Base-by-base conservation (phyloP, 1,284 basidiomycete species). In the Sporisorium exsertum region DNA sequence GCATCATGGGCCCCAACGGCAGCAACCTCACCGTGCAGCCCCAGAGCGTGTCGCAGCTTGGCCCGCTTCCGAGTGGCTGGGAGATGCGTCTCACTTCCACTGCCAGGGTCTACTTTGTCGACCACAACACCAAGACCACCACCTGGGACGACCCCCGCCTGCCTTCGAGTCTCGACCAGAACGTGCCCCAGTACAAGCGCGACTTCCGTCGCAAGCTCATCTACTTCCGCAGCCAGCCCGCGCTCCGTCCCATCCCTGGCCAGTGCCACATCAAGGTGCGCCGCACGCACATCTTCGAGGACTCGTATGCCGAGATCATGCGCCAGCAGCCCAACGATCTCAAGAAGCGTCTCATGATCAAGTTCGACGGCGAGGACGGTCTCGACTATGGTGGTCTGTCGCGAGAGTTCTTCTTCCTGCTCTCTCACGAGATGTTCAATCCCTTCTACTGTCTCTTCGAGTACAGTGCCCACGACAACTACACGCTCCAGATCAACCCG, bases 391-490 rank as follows among this genome's bases (percentile, higher is more conserved):
- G 96, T 86, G 96, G 96, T 88, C 90, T 98, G 53, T 96, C 95
- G 50, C 94, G 95, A 88, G 96, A 99, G 88, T 98, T 96, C 92
- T 99, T 99, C 91, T 99, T 99, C 93, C 88, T 99, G 62, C 90
- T 99, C 60, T 97, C 95, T 33, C 97, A 99, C 87, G 97, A 99
- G 76, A 87, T 87, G 87, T 87, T 87, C 83, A 87, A 87, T 78
- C 85, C 85, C 57, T 97, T 96, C 88, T 99, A 99, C 87, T 97
- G 97, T 79, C 88, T 99, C 49, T 99, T 99, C 87, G 95, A 99
- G 88, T 99, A 99, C 87, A 98, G 96, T 1, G 93, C 97, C 15
- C 95, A 97, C 87, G 97, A 98, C 89, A 98, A 98, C 88, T 98
- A 98, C 87, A 99, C 97, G 5, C 90, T 98, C 13, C 95, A 97